Evolutionary conservation across 306 rosid species (phyloP).

Genomic region (Prunus fruticosa): DNA sequence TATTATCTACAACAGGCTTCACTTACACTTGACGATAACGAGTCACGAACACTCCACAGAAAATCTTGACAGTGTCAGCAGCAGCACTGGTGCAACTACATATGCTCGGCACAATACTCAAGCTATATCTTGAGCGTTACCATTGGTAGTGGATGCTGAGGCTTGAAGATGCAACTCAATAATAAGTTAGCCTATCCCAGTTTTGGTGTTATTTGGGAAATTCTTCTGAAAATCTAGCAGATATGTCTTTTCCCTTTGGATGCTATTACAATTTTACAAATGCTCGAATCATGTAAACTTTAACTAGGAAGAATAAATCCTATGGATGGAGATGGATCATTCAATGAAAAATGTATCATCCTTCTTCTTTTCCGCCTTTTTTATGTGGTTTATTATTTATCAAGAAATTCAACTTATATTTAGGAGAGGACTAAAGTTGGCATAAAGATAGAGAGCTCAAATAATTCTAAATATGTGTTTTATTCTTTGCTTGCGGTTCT

Average conservation of each 20-base stretch:
- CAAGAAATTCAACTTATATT: background rate
- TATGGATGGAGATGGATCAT: background rate
- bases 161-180: constrained; percentile 4
- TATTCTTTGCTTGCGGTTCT: background rate
- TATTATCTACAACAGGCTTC: background rate
- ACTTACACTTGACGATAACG: background rate
- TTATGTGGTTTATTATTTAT: no score
- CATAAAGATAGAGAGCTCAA: background rate
- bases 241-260: background rate
- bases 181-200: background rate
- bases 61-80: background rate
- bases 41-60: background rate
- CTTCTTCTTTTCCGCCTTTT: background rate
- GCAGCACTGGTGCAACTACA: background rate
- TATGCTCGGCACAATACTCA: background rate
- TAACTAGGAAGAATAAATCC: background rate
- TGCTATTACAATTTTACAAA: background rate
- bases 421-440: no score
- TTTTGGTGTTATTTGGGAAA: background rate
- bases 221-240: background rate
- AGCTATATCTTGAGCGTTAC: background rate
- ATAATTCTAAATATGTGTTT: background rate
- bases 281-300: background rate
- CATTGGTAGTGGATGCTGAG: background rate
- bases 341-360: background rate